Base-by-base conservation (phyloP, 2,329 filamentous ascomycete genomes). In the Penicillium sp. region DNA sequence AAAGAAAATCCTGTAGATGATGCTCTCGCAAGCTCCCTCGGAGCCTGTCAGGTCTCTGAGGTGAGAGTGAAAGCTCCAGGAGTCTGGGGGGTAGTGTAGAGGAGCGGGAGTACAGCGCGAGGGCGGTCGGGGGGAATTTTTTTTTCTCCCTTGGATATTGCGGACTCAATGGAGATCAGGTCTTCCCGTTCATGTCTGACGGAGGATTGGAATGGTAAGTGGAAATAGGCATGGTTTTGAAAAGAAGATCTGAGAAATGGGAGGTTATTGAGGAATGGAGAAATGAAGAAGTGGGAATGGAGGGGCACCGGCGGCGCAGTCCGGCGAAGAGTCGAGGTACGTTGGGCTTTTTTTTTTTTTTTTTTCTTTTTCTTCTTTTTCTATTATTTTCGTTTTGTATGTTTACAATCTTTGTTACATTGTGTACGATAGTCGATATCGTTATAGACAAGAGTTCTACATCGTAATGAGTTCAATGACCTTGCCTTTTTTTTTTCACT, bases 181-280 rank as follows among this genome's bases (percentile, higher is more conserved):
- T 75, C 60, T 72, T 67, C 69, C 69, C 71, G 68, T 75, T 78
- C 73, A 78, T 72, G 73, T 74, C 76, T 75, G 72, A 75, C 73
- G 74, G 74, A 73, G 70, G 69, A 68, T 66, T 68, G 57, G 62
- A 68, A 59, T 63, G 65, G 65, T 66, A 62, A 63, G 61, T 59
- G 62, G 62, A 64, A 68, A 65, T 55, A 70, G 69, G 69, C 74
- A 77, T 76, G 64, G 59, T 74, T 65, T 63, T 63, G 64, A 49
- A 57, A 58, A 57, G 62, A 61, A 55, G 50, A 61, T 61, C 59
- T 63, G 60, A 61, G 57, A 62, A 59, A 59, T 60, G 58, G 56
- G 57, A 60, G 57, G 49, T 55, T 57, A 61, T 60, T 59, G 58
- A 60, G 56, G 58, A 62, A 63, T 55, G 54, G 50, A 48, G 50